Base-by-base conservation (phyloP, 306 rosid genomes). In the Hippophae tibetana region DNA sequence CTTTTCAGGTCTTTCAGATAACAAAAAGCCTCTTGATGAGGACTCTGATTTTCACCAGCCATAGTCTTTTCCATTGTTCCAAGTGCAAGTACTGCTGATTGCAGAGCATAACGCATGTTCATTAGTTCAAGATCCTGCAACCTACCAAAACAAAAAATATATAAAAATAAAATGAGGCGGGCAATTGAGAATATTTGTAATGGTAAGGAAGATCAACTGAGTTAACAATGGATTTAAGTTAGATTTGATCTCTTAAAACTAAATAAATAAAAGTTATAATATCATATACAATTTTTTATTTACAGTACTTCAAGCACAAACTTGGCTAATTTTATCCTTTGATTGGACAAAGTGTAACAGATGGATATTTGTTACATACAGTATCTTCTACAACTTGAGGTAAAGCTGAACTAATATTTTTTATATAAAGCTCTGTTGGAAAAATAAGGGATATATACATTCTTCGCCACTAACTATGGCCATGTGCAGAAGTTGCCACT, bases 101-200 rank as follows among this genome's bases (percentile, higher is more conserved):
- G 96, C 56, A 92, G 77, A 73, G 95, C 96, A 83, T 92, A 92
- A 44, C 89, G 93, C 98, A 92, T 87, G 77, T 85, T 89, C 89
- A 92, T 81, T 64, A 92, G 96, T 78, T 92, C 98, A 76, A 87
- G 73, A 76, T 92, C 98, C 76, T 87, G 96, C 76, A 72, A 76
- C 87, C 98, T 92, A 73, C 61, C 65, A 58, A 67, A 59, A 58
- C 48, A 55, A 47, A 68, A 84, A 68, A 47, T 26, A 65, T 31
- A 31, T 31, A 31, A 2, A 31, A 31, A 31, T 31, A 4, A 1
- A 31, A 31, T 2, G 38, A 31, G 38, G 38, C 38, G 64, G 44
- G 62, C 51, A 63, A 54, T 69, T 67, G 58, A 78, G 53, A 51
- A 49, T 44, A 52, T 60, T 53, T 63, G 66, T 53, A 58, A 66